Evolutionary conservation across 768 basidiomycete genomes (phyloP).

Genomic region (Naganishia onofrii): DNA sequence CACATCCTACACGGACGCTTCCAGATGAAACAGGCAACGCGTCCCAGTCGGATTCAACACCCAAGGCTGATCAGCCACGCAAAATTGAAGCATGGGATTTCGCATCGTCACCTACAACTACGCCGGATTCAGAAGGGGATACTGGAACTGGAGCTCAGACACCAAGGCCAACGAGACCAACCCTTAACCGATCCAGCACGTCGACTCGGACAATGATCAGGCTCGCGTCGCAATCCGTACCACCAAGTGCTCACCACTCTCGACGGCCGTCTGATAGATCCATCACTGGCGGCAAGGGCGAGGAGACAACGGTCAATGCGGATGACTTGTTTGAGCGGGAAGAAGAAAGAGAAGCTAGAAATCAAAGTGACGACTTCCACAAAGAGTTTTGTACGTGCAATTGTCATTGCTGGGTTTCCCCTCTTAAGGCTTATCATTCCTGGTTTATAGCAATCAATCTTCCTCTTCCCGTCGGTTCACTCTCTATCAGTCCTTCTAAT

Average conservation of each 20-base stretch:
- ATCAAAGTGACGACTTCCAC: constrained; percentile 25
- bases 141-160: constrained; percentile 15
- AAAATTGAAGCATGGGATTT: background rate
- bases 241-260: background rate
- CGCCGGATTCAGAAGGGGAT: constrained; percentile 14
- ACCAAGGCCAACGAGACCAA: constrained; percentile 4
- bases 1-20: background rate
- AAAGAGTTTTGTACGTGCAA: constrained; percentile 25
- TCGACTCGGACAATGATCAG: constrained; percentile 14
- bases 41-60: background rate
- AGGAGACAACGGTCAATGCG: constrained; percentile 4
- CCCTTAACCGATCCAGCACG: background rate
- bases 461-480: constrained; percentile 51
- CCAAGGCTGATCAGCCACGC: background rate
- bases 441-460: constrained; percentile 40
- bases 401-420: background rate
- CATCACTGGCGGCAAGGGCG: background rate
- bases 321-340: constrained; percentile 21
- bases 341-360: constrained; percentile 16
- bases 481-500: constrained; percentile 72
- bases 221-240: background rate
- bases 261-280: constrained; percentile 4
- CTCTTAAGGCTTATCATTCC: background rate
- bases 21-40: background rate
- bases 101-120: background rate